Evolutionary conservation across 2,329 filamentous ascomycete genomes (phyloP), one percentile per base, ranked within the genome.

Genomic region (Leptographium radiaticola): DNA sequence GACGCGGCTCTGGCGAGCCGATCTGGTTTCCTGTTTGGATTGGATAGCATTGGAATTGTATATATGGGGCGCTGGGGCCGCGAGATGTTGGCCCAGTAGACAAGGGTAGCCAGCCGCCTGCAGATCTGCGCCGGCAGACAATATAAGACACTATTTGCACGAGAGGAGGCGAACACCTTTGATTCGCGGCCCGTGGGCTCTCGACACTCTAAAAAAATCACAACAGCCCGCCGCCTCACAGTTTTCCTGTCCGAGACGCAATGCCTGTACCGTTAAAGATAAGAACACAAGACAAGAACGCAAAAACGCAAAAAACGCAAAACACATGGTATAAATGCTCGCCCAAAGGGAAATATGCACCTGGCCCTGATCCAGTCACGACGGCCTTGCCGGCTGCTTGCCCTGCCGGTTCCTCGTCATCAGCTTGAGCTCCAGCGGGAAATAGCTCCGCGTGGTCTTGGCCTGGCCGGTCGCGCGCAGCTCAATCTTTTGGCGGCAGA

Each of bases 401-500:
- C 76, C 79, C 55, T 76, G 74, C 49, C 72, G 73, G 36, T 72
- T 77, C 4, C 68, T 70, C 4, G 77, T 81, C 73, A 78, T 78
- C 46, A 84, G 61, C 67, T 84, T 84, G 54, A 85, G 68, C 64
- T 83, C 76, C 6, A 85, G 71, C 6, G 75, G 72, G 65, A 78
- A 83, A 55, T 69, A 74, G 1, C 77, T 76, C 53, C 76, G 81
- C 0, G 56, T 52, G 0, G 71, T 72, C 60, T 73, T 76, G 31
- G 61, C 30, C 70, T 25, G 54, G 73, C 20, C 64, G 58, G 25
- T 31, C 8, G 44, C 7, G 47, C 54, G 52, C 30, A 51, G 68
- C 53, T 79, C 77, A 45, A 84, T 71, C 54, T 77, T 78, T 47
- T 79, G 71, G 36, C 81, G 73, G 64, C 81, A 85, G 58, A 85